Percentiles rank a stretch among this genome's conserved stretches.
These are phyloP conservation scores for Zostera marina DNA, from an alignment of 116 monocot genomes.

Conservation along the genomic window DNA sequence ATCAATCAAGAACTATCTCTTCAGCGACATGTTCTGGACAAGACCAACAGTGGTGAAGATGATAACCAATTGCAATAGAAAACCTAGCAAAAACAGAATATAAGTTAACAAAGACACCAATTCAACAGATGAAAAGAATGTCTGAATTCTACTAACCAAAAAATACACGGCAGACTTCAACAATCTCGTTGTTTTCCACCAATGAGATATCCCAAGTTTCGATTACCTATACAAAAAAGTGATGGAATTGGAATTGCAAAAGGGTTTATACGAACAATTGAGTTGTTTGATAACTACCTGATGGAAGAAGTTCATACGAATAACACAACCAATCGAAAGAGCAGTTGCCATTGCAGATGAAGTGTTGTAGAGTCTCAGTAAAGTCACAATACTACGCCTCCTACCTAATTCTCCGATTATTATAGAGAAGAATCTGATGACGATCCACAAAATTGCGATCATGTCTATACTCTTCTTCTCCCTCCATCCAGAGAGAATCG, in stretches of 20 bases:
- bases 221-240: background rate
- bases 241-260: too few species aligned
- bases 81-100: background rate
- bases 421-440: conserved; percentile 37
- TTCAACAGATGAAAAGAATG: too few species aligned
- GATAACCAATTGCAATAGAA: conserved; percentile 1
- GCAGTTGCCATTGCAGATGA: conserved; percentile 35
- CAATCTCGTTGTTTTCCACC: too few species aligned
- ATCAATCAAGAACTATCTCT: conserved; percentile 5
- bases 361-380: conserved; percentile 43
- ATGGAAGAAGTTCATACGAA: conserved; percentile 22
- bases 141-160: too few species aligned
- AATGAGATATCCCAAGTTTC: too few species aligned
- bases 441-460: conserved; percentile 15
- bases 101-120: background rate
- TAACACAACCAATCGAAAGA: conserved; percentile 37
- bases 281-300: background rate
- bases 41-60: conserved; percentile 3
- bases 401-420: conserved; percentile 52
- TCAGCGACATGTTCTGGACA: conserved; percentile 3
- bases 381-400: conserved; percentile 26
- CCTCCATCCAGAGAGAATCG: too few species aligned
- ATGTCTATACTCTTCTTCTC: too few species aligned
- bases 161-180: too few species aligned
- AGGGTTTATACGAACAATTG: background rate